Percentiles rank a stretch among this genome's conserved stretches.
These are phyloP conservation scores for Phytophthora pisi DNA, from an alignment of 352 stramenopile species.

Conservation along the genomic window DNA sequence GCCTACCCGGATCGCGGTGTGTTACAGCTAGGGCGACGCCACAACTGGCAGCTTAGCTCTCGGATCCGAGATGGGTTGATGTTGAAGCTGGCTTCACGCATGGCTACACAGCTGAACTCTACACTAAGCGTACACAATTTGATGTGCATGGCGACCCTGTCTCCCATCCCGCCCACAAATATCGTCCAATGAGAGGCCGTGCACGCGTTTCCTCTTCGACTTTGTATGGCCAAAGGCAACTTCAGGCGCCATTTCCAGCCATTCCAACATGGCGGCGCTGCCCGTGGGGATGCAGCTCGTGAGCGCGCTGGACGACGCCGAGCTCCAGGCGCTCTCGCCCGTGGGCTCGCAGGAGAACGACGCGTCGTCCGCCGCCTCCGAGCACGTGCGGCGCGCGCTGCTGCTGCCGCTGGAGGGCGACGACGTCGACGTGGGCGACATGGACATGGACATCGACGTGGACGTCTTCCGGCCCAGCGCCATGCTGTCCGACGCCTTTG, in stretches of 20 bases:
- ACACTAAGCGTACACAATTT: too few relatives aligned
- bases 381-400: constrained; percentile 24
- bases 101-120: too few relatives aligned
- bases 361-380: constrained; percentile 3
- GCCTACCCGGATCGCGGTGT: too few relatives aligned
- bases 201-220: neutral
- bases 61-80: too few relatives aligned
- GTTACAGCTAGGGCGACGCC: too few relatives aligned
- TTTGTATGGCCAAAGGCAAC: constrained; percentile 24
- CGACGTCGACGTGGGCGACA: constrained; percentile 35
- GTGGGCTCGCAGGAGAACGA: neutral
- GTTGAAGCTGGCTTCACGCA: too few relatives aligned
- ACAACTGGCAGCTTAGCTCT: too few relatives aligned
- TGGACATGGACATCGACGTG: constrained; percentile 71
- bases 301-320: constrained; percentile 40
- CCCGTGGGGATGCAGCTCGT: constrained; percentile 47
- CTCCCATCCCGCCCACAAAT: constrained; percentile 2
- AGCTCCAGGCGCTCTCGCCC: constrained; percentile 20
- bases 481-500: constrained; percentile 66
- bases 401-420: constrained; percentile 23
- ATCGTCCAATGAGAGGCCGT: constrained; percentile 10
- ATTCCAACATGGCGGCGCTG: constrained; percentile 23
- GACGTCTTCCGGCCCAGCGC: constrained; percentile 71
- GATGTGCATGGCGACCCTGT: too few relatives aligned
- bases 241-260: constrained; percentile 9